phyloP scores from a whole-genome alignment of 2,329 filamentous ascomycete species.

The Penicillium paneum region DNA sequence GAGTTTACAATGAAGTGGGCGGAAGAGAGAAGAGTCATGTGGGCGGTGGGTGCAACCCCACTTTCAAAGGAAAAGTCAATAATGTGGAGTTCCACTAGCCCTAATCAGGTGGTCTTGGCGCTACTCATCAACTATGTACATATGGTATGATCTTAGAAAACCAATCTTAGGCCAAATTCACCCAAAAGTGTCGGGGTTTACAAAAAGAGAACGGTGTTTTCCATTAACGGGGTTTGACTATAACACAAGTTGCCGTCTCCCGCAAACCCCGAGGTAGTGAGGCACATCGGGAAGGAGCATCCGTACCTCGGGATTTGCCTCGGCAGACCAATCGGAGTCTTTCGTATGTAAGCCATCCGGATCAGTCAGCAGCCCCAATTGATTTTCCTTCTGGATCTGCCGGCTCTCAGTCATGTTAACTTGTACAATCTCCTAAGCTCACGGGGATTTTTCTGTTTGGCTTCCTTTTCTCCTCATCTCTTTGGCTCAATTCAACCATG shows the following conservation, averaged over 20 bases:
- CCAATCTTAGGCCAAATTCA: too few species aligned
- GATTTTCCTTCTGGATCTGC: slow-evolving; percentile 2
- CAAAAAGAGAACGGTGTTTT: too few species aligned
- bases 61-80: too few species aligned
- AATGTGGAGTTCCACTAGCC: too few species aligned
- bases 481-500: slow-evolving; percentile 54
- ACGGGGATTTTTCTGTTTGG: background rate
- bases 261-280: background rate
- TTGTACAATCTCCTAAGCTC: background rate
- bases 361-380: slow-evolving; percentile 4
- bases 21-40: too few species aligned
- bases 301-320: background rate
- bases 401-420: background rate
- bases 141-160: too few species aligned
- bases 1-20: too few species aligned
- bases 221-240: background rate
- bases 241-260: too few species aligned
- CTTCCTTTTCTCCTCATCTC: background rate
- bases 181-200: too few species aligned
- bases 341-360: background rate
- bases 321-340: background rate
- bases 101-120: too few species aligned
- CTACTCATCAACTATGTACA: too few species aligned
- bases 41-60: too few species aligned
- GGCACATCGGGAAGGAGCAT: background rate